Evolutionary conservation across 164 flowering plant species (phyloP).

Genomic region (Macadamia tetraphylla): DNA sequence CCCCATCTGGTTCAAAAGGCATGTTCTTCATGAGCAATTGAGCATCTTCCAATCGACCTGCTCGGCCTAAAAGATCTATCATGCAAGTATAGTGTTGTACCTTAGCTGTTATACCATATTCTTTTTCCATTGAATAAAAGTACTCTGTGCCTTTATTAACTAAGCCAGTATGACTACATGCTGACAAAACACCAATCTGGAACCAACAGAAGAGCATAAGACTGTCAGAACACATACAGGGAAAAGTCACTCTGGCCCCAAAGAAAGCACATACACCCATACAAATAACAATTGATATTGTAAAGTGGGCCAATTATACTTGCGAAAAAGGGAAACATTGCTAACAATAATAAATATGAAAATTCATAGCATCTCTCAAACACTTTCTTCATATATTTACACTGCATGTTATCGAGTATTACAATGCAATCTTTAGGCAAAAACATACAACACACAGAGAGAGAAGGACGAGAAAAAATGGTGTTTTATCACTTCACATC

Average conservation of each 20-base stretch:
- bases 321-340: not conserved
- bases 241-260: too few relatives aligned
- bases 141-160: conserved; percentile 61
- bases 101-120: conserved; percentile 56
- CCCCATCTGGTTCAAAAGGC: conserved; percentile 85
- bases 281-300: too few relatives aligned
- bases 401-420: too few relatives aligned
- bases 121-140: conserved; percentile 61
- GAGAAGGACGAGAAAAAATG: too few relatives aligned
- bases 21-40: conserved; percentile 56
- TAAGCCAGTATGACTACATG: conserved; percentile 88
- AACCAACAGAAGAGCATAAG: not conserved
- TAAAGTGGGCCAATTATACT: not conserved
- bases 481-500: too few relatives aligned
- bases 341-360: not conserved
- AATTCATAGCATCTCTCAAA: not conserved
- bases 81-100: conserved; percentile 83
- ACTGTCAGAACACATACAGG: not conserved
- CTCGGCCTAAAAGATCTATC: conserved; percentile 91
- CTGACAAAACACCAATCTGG: conserved; percentile 88
- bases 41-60: conserved; percentile 84
- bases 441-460: too few relatives aligned
- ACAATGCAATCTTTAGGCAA: too few relatives aligned
- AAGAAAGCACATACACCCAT: too few relatives aligned
- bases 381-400: too few relatives aligned